Evolutionary conservation across 495 filamentous ascomycete genomes (phyloP).

Genomic region (Penicillium verhagenii): DNA sequence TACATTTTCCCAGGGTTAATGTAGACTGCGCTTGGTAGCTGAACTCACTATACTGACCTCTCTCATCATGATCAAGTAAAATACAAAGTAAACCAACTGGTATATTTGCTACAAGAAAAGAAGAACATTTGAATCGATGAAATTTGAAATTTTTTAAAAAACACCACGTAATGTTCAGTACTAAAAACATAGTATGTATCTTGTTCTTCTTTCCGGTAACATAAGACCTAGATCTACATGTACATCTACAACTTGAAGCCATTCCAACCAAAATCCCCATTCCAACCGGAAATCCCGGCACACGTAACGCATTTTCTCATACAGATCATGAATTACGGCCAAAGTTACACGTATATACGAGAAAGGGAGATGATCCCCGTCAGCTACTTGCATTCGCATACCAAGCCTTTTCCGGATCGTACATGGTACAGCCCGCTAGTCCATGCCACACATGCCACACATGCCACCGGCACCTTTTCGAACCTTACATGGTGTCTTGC

Average conservation of each 20-base stretch:
- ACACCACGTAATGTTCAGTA: too few relatives aligned
- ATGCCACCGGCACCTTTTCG: slow-evolving; percentile 1
- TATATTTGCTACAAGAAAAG: too few relatives aligned
- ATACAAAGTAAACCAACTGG: too few relatives aligned
- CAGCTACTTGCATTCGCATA: slow-evolving; percentile 1
- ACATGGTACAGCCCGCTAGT: slow-evolving; percentile 1
- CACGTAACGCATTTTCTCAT: too few relatives aligned
- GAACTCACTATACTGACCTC: too few relatives aligned
- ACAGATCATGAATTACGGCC: too few relatives aligned
- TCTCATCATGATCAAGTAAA: too few relatives aligned
- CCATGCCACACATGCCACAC: slow-evolving; percentile 1
- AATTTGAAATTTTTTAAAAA: too few relatives aligned
- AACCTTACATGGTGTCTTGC: neutral
- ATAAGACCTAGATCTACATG: neutral
- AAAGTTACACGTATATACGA: neutral
- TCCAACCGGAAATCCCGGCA: neutral
- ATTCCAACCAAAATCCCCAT: neutral
- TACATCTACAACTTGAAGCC: neutral
- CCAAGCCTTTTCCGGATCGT: slow-evolving; percentile 8
- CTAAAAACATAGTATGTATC: neutral
- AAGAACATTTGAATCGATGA: too few relatives aligned
- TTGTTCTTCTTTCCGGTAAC: neutral
- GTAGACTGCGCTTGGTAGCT: too few relatives aligned
- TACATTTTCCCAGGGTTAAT: neutral
- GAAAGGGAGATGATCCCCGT: too few relatives aligned